Conservation (phyloP, 179 eudicot genomes). For the Gypsophila paniculata region DNA sequence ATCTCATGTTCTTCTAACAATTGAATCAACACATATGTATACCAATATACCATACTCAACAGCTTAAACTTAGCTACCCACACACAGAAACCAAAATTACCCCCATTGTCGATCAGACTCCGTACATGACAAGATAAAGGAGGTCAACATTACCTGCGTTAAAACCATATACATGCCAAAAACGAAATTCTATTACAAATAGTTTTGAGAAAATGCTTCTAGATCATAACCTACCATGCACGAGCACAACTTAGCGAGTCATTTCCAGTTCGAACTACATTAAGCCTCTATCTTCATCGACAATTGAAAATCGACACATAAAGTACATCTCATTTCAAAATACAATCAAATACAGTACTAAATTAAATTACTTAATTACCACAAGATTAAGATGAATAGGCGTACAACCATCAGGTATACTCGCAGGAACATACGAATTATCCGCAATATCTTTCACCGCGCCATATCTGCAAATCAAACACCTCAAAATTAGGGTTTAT, state of each 20-base stretch:
- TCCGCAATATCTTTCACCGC: slow-evolving; percentile 49
- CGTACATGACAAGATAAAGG: no score
- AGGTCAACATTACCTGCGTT: no score
- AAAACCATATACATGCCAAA: no score
- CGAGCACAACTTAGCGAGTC: neutral
- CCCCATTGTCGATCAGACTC: no score
- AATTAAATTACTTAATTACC: slow-evolving; percentile 41
- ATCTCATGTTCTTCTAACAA: neutral
- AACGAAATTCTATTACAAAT: no score
- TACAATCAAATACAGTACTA: neutral
- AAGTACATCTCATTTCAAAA: neutral
- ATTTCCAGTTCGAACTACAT: no score
- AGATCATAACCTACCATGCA: neutral
- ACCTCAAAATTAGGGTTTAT: neutral
- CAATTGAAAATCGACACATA: neutral
- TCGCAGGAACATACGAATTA: slow-evolving; percentile 45
- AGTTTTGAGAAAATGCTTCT: no score
- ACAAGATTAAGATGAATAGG: slow-evolving; percentile 91
- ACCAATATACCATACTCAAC: neutral
- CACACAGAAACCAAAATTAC: no score
- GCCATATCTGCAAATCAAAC: slow-evolving; percentile 48
- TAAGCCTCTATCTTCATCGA: neutral
- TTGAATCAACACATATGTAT: neutral
- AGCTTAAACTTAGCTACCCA: neutral
- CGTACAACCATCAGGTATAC: slow-evolving; percentile 60